Percentiles rank a stretch among this genome's conserved stretches.
Conservation (phyloP, 2,329 filamentous ascomycete species). For the Myotisia sp. region DNA sequence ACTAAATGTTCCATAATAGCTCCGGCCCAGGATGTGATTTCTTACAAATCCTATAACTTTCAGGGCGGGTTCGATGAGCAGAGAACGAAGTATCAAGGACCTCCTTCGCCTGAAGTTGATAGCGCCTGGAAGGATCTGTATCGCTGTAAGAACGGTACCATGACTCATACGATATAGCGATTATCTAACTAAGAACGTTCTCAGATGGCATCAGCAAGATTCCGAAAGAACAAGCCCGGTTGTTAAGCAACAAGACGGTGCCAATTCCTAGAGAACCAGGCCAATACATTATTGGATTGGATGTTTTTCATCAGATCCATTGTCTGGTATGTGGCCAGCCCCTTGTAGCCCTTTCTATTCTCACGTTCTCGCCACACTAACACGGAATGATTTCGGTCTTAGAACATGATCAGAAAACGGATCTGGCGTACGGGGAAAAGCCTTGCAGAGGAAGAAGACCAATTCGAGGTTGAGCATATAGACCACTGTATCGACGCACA, state of each 20-base stretch:
- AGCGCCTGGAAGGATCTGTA: constrained; percentile 11
- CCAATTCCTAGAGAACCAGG: constrained; percentile 9
- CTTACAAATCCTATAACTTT: constrained; percentile 9
- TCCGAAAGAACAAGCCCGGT: constrained; percentile 3
- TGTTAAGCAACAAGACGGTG: constrained; percentile 10
- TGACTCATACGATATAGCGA: background rate
- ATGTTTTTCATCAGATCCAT: constrained; percentile 10
- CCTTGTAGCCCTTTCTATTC: no score
- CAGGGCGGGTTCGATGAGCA: constrained; percentile 3
- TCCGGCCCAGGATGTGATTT: constrained; percentile 7
- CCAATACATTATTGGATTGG: constrained; percentile 8
- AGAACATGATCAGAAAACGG: background rate
- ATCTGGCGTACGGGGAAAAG: background rate
- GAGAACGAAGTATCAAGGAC: constrained; percentile 8
- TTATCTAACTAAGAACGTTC: no score
- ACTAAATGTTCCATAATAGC: no score
- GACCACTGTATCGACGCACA: constrained; percentile 13
- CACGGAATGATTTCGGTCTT: no score
- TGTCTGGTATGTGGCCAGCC: background rate
- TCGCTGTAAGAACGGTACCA: background rate
- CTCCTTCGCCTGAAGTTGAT: constrained; percentile 6
- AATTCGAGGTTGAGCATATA: constrained; percentile 8
- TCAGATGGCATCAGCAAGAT: constrained; percentile 9
- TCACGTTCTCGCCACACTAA: no score
- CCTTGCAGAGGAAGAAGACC: background rate